A percentile compares a stretch with the other conserved stretches of the same genome.
These are phyloP conservation scores for Phaeotremella fagi DNA, from an alignment of 768 basidiomycete genomes.

Conservation along the genomic window DNA sequence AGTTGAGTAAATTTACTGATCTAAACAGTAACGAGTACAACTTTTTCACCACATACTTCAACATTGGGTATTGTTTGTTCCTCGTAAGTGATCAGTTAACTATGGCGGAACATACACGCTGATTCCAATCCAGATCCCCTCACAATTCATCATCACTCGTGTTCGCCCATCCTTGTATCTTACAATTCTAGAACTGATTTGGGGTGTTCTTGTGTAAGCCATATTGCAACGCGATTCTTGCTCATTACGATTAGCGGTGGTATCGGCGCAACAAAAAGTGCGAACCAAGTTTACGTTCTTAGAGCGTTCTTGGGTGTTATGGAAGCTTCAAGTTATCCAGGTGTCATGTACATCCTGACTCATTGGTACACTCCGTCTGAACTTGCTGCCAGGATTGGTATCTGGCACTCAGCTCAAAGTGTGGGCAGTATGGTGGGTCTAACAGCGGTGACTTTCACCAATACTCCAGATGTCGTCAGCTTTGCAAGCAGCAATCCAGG, in stretches of 20 bases:
- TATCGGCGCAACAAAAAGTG: not conserved
- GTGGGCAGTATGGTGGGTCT: not conserved
- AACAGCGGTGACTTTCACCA: too few species aligned
- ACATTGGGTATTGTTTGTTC: not conserved
- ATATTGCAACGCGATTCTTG: not conserved
- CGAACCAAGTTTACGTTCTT: not conserved
- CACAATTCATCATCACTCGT: not conserved
- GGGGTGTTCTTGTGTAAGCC: not conserved
- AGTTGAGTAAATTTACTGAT: too few species aligned
- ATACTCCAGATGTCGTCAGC: too few species aligned
- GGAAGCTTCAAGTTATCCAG: not conserved
- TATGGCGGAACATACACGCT: too few species aligned
- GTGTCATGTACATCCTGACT: not conserved
- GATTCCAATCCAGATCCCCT: too few species aligned
- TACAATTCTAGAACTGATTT: not conserved
- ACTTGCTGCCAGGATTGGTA: not conserved
- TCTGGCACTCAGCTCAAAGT: not conserved
- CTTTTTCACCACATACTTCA: not conserved
- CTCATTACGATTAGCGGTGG: not conserved
- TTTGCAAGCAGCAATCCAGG: conserved; percentile 23
- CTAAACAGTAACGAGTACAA: not conserved
- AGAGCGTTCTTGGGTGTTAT: not conserved
- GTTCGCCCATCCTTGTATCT: not conserved
- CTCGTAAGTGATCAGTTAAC: too few species aligned
- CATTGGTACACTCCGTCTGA: not conserved